A percentile compares a stretch with the other conserved stretches of the same genome.
Conservation (phyloP, 2,329 filamentous ascomycete genomes). For the Basipetospora chlamydospora region DNA sequence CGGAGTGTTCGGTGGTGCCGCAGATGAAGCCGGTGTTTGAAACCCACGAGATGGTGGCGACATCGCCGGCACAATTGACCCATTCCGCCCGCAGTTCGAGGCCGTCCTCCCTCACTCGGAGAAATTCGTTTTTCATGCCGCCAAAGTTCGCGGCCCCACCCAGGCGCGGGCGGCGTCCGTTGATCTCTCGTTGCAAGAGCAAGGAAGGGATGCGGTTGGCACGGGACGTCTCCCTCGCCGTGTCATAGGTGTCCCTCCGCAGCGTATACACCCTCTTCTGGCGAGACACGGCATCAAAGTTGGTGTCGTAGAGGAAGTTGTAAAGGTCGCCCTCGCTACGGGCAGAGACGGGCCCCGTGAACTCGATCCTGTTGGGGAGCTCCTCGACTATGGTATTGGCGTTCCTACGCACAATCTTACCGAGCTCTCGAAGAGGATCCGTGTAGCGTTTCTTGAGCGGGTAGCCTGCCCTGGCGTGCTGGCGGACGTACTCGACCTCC, state of each 20-base stretch:
- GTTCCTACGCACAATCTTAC: constrained; percentile 9
- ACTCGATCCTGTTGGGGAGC: constrained; percentile 7
- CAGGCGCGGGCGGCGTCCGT: constrained; percentile 27
- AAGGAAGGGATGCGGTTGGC: constrained; percentile 22
- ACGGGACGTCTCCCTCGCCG: constrained; percentile 14
- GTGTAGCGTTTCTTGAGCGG: constrained; percentile 5
- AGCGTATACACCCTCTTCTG: constrained; percentile 15
- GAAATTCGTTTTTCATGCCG: constrained; percentile 31
- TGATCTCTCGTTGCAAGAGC: constrained; percentile 33
- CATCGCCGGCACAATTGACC: constrained; percentile 47
- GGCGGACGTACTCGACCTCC: constrained; percentile 18
- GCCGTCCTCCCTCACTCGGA: constrained; percentile 32
- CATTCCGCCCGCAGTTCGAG: constrained; percentile 38
- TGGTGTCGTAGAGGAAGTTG: constrained; percentile 23
- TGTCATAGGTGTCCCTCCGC: constrained; percentile 15
- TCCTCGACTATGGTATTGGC: constrained; percentile 4
- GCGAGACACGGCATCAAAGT: constrained; percentile 10
- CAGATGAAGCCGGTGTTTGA: constrained; percentile 40
- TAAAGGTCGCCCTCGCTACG: constrained; percentile 19
- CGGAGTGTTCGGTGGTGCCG: constrained; percentile 48
- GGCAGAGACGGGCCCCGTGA: constrained; percentile 9
- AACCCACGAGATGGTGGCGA: constrained; percentile 43
- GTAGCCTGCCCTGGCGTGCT: constrained; percentile 6
- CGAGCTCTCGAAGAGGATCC: constrained; percentile 9
- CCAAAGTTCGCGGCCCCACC: constrained; percentile 24